Percentiles rank a stretch among this genome's conserved stretches.
Evolutionary conservation across 2,329 filamentous ascomycete genomes (phyloP).

Genomic region (Calonectria ilicicola): DNA sequence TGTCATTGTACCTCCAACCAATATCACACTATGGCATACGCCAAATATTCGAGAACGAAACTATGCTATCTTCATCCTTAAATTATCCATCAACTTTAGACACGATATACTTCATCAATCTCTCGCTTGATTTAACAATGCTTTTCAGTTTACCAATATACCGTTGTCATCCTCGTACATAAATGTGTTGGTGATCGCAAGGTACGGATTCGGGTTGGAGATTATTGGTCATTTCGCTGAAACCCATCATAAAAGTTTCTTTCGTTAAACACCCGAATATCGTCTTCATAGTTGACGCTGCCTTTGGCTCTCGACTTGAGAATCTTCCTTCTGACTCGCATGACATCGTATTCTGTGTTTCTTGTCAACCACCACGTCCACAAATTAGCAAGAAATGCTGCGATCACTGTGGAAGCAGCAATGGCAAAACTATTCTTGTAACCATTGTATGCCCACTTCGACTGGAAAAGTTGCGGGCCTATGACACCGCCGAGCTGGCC

Average conservation of each 20-base stretch:
- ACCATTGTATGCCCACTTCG: conserved; percentile 48
- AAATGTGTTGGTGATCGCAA: too few relatives aligned
- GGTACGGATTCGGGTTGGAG: too few relatives aligned
- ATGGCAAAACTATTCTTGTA: conserved; percentile 16
- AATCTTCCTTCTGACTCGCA: conserved; percentile 12
- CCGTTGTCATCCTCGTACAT: too few relatives aligned
- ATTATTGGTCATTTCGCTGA: not conserved
- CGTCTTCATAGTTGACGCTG: not conserved
- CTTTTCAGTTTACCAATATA: too few relatives aligned
- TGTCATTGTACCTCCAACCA: too few relatives aligned
- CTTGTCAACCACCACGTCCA: conserved; percentile 20
- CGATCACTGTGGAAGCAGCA: not conserved
- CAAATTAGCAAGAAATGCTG: conserved; percentile 1
- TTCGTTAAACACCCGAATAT: not conserved
- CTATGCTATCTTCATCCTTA: too few relatives aligned
- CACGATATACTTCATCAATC: too few relatives aligned
- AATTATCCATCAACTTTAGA: too few relatives aligned
- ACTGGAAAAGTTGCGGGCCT: conserved; percentile 57
- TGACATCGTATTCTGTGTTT: conserved; percentile 16
- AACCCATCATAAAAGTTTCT: not conserved
- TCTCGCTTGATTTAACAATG: too few relatives aligned
- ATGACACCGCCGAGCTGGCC: conserved; percentile 60
- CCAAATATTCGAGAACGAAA: too few relatives aligned
- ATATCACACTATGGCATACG: too few relatives aligned
- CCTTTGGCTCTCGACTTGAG: conserved; percentile 2